Percentiles rank a stretch among this genome's conserved stretches.
Conservation (phyloP, 176 grass and related monocot genomes). For the bread wheat (Triticum aestivum) region DNA sequence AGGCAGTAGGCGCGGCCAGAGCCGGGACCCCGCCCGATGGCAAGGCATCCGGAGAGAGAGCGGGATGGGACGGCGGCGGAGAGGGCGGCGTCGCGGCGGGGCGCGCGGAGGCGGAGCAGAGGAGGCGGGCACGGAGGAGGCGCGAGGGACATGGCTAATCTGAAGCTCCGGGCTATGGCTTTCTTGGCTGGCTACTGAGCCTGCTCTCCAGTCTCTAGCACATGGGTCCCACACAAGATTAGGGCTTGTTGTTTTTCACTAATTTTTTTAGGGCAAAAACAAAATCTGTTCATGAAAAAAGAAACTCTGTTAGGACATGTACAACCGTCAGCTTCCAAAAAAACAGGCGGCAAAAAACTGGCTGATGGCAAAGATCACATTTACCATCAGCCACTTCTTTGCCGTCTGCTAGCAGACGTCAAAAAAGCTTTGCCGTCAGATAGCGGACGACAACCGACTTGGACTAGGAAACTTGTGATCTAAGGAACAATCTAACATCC, state of each 20-base stretch:
- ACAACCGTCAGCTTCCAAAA: no score
- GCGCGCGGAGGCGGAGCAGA: not conserved
- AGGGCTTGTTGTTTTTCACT: not conserved
- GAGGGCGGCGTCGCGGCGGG: conserved; percentile 5
- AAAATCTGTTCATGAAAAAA: no score
- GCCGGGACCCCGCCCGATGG: not conserved
- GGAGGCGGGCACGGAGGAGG: not conserved
- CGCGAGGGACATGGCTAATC: conserved; percentile 17
- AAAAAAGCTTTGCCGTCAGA: no score
- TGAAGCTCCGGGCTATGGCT: not conserved
- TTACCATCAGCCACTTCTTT: no score
- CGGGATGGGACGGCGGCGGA: not conserved
- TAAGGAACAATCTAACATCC: no score
- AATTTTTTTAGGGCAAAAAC: no score
- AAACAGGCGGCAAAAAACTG: no score
- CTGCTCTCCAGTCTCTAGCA: not conserved
- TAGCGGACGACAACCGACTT: no score
- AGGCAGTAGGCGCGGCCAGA: conserved; percentile 23
- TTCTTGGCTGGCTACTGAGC: not conserved
- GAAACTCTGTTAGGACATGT: no score
- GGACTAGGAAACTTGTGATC: no score
- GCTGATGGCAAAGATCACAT: no score
- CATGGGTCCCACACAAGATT: not conserved
- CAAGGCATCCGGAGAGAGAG: not conserved
- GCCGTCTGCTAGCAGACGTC: no score